A percentile compares a stretch with the other conserved stretches of the same genome.
These are phyloP conservation scores for Chytriomyces hyalinus DNA, from an alignment of 192 early-diverging fungal species.

Conservation along the genomic window DNA sequence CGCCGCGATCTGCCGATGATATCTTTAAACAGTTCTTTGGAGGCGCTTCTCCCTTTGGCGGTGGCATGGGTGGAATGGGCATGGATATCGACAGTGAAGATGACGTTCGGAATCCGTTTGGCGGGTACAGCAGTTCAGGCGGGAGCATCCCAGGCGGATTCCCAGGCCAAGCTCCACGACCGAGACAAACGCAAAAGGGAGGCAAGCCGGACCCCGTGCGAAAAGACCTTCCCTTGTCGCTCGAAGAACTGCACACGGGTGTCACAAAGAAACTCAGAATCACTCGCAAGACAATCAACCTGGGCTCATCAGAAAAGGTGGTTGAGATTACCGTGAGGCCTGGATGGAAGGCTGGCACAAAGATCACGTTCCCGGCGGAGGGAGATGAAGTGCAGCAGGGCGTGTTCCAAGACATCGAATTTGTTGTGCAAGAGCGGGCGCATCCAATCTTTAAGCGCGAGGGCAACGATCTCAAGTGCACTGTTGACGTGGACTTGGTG, in stretches of 20 bases:
- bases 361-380: conserved; percentile 86
- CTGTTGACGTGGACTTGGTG: conserved; percentile 69
- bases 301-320: conserved; percentile 73
- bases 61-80: conserved; percentile 15
- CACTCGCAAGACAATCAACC: conserved; percentile 65
- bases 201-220: conserved; percentile 54
- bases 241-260: conserved; percentile 92
- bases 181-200: conserved; percentile 33
- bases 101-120: conserved; percentile 43
- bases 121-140: conserved; percentile 41
- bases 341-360: conserved; percentile 98
- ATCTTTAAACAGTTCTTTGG: conserved; percentile 93
- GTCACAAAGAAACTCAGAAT: conserved; percentile 92
- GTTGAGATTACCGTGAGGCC: conserved; percentile 85
- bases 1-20: conserved; percentile 80
- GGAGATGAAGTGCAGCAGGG: conserved; percentile 83
- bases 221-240: conserved; percentile 73
- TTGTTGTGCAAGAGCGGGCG: conserved; percentile 92
- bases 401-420: conserved; percentile 87
- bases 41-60: conserved; percentile 54
- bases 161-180: conserved; percentile 30
- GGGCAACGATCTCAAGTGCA: conserved; percentile 76
- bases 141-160: conserved; percentile 62
- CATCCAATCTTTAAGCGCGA: conserved; percentile 84
- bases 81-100: conserved; percentile 58